Evolutionary conservation across 768 basidiomycete genomes (phyloP).

Genomic region (Boletus reticulatus): DNA sequence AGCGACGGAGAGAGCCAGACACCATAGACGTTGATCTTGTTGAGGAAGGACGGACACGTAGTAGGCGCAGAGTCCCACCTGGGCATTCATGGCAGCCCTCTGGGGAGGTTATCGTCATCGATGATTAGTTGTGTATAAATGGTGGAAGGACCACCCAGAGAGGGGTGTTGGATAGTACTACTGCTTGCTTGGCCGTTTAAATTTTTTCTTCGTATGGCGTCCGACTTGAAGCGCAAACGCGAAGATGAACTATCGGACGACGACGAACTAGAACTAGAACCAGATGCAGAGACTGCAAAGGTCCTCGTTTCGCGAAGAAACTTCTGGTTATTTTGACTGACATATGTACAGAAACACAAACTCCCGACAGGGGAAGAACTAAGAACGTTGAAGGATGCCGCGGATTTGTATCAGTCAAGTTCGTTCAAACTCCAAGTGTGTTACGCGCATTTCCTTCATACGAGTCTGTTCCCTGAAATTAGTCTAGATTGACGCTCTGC

Average conservation of each 20-base stretch:
- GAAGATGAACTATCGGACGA: slow-evolving; percentile 6
- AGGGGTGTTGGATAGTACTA: slow-evolving; percentile 13
- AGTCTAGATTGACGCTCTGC: slow-evolving; percentile 70
- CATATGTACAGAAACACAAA: slow-evolving; percentile 30
- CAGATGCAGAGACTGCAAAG: slow-evolving; percentile 12
- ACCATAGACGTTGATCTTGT: slow-evolving; percentile 31
- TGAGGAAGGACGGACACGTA: slow-evolving; percentile 26
- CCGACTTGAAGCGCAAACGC: slow-evolving; percentile 29
- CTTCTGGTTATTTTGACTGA: neutral
- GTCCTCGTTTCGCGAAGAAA: slow-evolving; percentile 4
- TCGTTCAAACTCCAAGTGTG: slow-evolving; percentile 83
- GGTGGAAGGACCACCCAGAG: neutral
- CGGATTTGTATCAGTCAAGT: slow-evolving; percentile 70
- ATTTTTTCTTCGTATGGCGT: slow-evolving; percentile 16
- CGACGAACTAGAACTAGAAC: neutral
- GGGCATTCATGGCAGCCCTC: slow-evolving; percentile 17
- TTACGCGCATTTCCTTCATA: neutral
- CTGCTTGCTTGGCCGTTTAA: neutral
- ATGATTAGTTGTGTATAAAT: slow-evolving; percentile 24
- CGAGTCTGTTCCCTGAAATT: slow-evolving; percentile 4
- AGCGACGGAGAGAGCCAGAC: slow-evolving; percentile 33
- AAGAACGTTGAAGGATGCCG: slow-evolving; percentile 67
- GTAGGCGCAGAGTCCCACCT: slow-evolving; percentile 16
- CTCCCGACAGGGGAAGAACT: slow-evolving; percentile 73
- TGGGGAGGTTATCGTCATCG: slow-evolving; percentile 47